phyloP scores from a whole-genome alignment of 2,329 filamentous ascomycete genomes.

The Penicillium sp. region DNA sequence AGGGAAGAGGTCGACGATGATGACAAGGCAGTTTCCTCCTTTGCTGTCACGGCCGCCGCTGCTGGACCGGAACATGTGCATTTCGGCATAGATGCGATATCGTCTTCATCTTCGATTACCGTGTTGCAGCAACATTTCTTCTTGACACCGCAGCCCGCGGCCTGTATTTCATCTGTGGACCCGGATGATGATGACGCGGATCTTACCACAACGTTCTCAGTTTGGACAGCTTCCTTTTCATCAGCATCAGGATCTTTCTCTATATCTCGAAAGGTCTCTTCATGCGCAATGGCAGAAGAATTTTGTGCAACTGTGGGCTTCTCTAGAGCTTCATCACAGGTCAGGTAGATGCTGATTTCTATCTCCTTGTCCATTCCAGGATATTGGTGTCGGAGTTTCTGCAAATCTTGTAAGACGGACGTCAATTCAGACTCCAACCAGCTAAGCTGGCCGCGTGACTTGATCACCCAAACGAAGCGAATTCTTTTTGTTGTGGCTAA shows the following conservation, averaged over 20 bases:
- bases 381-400: conserved; percentile 28
- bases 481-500: conserved; percentile 46
- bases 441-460: conserved; percentile 47
- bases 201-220: conserved; percentile 24
- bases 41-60: conserved; percentile 1
- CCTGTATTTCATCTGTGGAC: conserved; percentile 6
- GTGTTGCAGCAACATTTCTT: conserved; percentile 49
- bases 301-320: not conserved
- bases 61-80: conserved; percentile 36
- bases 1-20: conserved; percentile 8
- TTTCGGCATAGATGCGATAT: conserved; percentile 24
- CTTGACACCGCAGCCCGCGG: conserved; percentile 22
- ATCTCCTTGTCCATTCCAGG: conserved; percentile 40
- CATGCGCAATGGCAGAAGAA: not conserved
- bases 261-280: not conserved
- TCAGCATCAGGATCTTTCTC: not conserved
- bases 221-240: conserved; percentile 16
- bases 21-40: not conserved
- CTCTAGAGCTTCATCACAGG: conserved; percentile 46
- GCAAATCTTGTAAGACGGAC: conserved; percentile 41
- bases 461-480: conserved; percentile 58
- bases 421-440: conserved; percentile 54
- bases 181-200: conserved; percentile 16
- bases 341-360: conserved; percentile 53
- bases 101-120: conserved; percentile 45